A percentile compares a stretch with the other conserved stretches of the same genome.
Evolutionary conservation across 2,329 filamentous ascomycete genomes (phyloP).

Genomic region (Leptographium procerum): DNA sequence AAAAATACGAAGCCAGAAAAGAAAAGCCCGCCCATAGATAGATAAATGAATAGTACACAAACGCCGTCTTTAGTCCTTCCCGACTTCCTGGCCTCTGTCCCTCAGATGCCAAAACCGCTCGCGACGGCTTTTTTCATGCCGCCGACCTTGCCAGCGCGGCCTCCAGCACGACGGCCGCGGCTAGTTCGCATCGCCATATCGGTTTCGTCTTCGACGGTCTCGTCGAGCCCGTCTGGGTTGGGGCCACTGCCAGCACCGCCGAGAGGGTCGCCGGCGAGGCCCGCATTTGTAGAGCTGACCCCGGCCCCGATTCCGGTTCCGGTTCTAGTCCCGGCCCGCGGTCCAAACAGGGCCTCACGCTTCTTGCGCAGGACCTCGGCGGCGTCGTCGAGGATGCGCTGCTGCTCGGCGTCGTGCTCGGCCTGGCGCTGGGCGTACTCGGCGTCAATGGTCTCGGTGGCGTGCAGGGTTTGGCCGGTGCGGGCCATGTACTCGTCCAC

Average conservation of each 20-base stretch:
- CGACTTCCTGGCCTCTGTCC: no score
- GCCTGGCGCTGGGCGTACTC: constrained; percentile 33
- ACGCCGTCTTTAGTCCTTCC: no score
- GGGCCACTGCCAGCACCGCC: not conserved
- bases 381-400: constrained; percentile 35
- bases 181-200: not conserved
- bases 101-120: not conserved
- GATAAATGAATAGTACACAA: no score
- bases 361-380: constrained; percentile 35
- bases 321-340: not conserved
- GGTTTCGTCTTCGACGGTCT: not conserved
- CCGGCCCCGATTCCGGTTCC: not conserved
- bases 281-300: not conserved
- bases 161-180: not conserved
- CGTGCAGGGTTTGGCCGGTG: constrained; percentile 41
- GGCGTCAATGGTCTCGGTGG: constrained; percentile 43
- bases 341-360: constrained; percentile 35
- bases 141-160: not conserved
- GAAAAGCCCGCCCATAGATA: not conserved
- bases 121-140: not conserved
- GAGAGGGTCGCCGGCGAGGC: not conserved
- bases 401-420: constrained; percentile 32
- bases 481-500: constrained; percentile 49
- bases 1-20: not conserved
- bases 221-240: not conserved